These are phyloP conservation scores for Xylariaceae sp. DNA, from an alignment of 2,329 filamentous ascomycete genomes.

Conservation along the genomic window DNA sequence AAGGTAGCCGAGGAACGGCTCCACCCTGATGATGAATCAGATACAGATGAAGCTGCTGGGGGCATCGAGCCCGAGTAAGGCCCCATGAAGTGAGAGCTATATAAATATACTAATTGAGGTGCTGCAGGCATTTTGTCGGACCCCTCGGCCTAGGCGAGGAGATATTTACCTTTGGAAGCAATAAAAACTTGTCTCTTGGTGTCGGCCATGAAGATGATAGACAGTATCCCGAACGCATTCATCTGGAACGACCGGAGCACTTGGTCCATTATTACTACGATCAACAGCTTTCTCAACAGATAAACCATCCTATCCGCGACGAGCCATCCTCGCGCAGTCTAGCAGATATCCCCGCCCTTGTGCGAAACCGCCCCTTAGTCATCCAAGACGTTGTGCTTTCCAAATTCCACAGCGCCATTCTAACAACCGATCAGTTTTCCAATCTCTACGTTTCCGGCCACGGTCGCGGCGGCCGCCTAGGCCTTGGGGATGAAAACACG, in stretches of 20 bases:
- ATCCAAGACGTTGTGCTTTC: constrained; percentile 82
- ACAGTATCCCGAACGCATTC: constrained; percentile 82
- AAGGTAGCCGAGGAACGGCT: constrained; percentile 32
- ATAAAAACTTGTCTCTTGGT: constrained; percentile 87
- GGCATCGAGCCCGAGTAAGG: constrained; percentile 24
- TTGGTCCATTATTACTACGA: constrained; percentile 68
- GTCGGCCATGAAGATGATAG: constrained; percentile 95
- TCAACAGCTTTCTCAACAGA: constrained; percentile 53
- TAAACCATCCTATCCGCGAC: constrained; percentile 27
- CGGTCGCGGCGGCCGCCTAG: constrained; percentile 82
- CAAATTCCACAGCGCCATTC: constrained; percentile 82
- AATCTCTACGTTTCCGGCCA: constrained; percentile 93
- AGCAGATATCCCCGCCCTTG: constrained; percentile 62
- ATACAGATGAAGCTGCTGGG: constrained; percentile 47
- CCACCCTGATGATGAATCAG: constrained; percentile 46
- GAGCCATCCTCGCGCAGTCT: constrained; percentile 30
- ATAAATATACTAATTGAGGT: constrained; percentile 2
- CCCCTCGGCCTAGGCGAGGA: constrained; percentile 61
- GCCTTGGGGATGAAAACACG: constrained; percentile 83
- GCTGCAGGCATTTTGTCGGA: constrained; percentile 26
- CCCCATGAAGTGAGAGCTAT: constrained; percentile 12
- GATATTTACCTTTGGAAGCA: constrained; percentile 90
- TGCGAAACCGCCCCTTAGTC: constrained; percentile 64
- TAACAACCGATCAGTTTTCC: constrained; percentile 80
- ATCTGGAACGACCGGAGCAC: constrained; percentile 68